Evolutionary conservation across 208 protist genomes (phyloP), one percentile per base, ranked within the genome.

Genomic region (Kentomonas sorsogonicus): DNA sequence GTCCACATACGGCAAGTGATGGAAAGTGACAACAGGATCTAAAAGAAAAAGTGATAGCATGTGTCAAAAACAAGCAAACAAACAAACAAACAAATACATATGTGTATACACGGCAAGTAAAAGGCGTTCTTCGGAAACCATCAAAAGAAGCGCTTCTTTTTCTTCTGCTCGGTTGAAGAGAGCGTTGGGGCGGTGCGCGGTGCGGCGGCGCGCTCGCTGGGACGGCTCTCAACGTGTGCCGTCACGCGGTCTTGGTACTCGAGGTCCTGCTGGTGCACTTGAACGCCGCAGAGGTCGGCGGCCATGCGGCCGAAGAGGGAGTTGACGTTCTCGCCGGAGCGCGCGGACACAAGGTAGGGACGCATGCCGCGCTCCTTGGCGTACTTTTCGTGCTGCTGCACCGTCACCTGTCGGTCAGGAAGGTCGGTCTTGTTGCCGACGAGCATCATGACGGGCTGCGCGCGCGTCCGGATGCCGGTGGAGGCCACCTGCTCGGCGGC

Each of bases 391-490:
- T 98, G 94, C 23, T 79, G 75, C 26, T 63, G 69, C 2, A 55
- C 30, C 43, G 86, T 79, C 3, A 98, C 86, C 29, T 84, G 72
- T 15, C 86, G 60, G 66, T 97, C 84, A 0, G 61, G 76, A n/a
- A 97, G 72, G 68, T 98, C 95, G 0, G 73, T 75, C 44, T 98
- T 98, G 63, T 96, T 98, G 22, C 87, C 95, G 26, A 96, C 73
- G 3, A 98, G 55, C 22, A 82, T 59, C 56, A 96, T 86, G 15
- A 77, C 41, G n/a, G 92, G 93, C 40, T 64, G 52, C 27, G 40
- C 34, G 20, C 56, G 39, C 25, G 16, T 22, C 11, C 31, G 16
- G 18, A 34, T 50, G 7, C 2, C 50, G 27, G 38, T 45, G 0
- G 22, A 41, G 13, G 45, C 64, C 0, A 43, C 46, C 11, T 41